phyloP scores from a whole-genome alignment of 2,329 filamentous ascomycete genomes.

The Fusarium devonianum region DNA sequence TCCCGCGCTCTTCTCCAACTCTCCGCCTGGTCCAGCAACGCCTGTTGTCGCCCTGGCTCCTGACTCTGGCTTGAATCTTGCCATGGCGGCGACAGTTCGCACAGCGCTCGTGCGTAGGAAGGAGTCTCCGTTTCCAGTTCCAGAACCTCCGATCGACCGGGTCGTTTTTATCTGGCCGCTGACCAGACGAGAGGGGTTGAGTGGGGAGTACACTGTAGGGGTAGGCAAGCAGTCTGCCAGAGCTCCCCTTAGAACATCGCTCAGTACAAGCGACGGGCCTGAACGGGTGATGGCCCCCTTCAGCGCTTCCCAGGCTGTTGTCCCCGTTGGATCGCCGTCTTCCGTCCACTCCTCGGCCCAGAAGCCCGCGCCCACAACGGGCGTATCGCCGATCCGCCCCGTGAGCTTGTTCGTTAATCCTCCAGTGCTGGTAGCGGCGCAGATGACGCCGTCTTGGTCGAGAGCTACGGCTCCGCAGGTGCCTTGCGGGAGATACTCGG shows the following conservation, averaged over 20 bases:
- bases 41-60: constrained; percentile 66
- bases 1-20: constrained; percentile 77
- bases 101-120: constrained; percentile 78
- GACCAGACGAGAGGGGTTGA: constrained; percentile 1
- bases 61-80: constrained; percentile 64
- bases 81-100: constrained; percentile 76
- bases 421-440: constrained; percentile 72
- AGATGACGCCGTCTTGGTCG: constrained; percentile 77
- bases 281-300: constrained; percentile 11
- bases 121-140: constrained; percentile 88
- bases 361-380: constrained; percentile 82
- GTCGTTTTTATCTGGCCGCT: constrained; percentile 27
- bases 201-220: constrained; percentile 51
- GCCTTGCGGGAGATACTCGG: constrained; percentile 79
- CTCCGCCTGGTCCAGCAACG: constrained; percentile 74
- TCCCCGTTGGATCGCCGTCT: constrained; percentile 46
- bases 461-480: constrained; percentile 85
- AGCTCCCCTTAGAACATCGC: constrained; percentile 54
- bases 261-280: constrained; percentile 31
- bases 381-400: constrained; percentile 86
- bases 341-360: constrained; percentile 87
- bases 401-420: constrained; percentile 90
- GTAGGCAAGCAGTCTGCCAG: constrained; percentile 68
- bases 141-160: constrained; percentile 68
- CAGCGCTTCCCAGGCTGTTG: constrained; percentile 22